These are phyloP conservation scores for Penicillium steckii DNA, from an alignment of 495 filamentous ascomycete species.

Conservation along the genomic window DNA sequence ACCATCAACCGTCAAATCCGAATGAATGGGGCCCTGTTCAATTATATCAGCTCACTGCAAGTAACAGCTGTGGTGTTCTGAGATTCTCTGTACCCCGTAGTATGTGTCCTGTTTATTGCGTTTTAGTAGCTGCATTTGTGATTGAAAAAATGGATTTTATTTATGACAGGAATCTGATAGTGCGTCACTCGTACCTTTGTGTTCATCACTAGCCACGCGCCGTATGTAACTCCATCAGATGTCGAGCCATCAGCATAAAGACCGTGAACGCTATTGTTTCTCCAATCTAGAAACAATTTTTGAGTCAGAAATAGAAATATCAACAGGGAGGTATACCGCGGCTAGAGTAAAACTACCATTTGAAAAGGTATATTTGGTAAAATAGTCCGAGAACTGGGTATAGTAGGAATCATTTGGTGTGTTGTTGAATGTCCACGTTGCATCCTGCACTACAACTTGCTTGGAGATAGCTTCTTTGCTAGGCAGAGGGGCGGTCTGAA, in stretches of 20 bases:
- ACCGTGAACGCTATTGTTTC: slow-evolving; percentile 53
- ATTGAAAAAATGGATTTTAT: no score
- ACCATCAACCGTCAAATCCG: slow-evolving; percentile 56
- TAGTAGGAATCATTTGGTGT: slow-evolving; percentile 50
- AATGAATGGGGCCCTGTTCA: slow-evolving; percentile 49
- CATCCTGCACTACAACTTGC: slow-evolving; percentile 53
- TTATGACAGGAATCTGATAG: neutral
- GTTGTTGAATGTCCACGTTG: slow-evolving; percentile 54
- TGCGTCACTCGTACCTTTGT: slow-evolving; percentile 40
- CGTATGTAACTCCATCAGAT: slow-evolving; percentile 48
- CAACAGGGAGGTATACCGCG: neutral
- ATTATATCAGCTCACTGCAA: neutral
- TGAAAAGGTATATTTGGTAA: slow-evolving; percentile 58
- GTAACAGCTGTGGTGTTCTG: no score
- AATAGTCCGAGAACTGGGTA: slow-evolving; percentile 52
- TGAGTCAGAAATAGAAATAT: neutral
- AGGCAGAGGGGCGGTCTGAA: slow-evolving; percentile 52
- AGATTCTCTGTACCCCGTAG: slow-evolving; percentile 48
- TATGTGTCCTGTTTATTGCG: slow-evolving; percentile 44
- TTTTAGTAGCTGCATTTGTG: neutral
- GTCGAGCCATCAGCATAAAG: slow-evolving; percentile 52
- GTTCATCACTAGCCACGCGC: slow-evolving; percentile 59
- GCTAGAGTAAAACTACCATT: slow-evolving; percentile 28
- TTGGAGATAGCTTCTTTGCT: slow-evolving; percentile 39
- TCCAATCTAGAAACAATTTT: slow-evolving; percentile 32